Evolutionary conservation across 2,329 filamentous ascomycete species (phyloP), one percentile per base, ranked within the genome.

Genomic region (Trichoderma atrobrunneum): DNA sequence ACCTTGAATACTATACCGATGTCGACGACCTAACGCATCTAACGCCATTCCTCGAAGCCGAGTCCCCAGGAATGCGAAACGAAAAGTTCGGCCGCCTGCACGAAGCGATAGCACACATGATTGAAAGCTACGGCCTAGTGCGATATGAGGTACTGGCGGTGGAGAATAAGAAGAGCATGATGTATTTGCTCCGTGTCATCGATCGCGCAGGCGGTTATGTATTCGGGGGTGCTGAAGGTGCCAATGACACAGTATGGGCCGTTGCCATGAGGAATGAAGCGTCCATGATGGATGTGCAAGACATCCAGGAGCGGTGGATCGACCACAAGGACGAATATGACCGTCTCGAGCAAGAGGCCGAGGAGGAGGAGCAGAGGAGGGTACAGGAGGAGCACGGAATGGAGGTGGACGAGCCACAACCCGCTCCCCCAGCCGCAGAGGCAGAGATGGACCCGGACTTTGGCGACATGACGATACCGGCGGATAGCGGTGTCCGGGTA

Each of bases 121-220:
- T 99, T 43, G 93, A 97, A 78, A 93, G 92, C 78, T 98, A 98
- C 80, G 92, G 92, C 0, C 87, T 99, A 5, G 94, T 99, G 2
- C 90, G 90, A 0, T 99, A 97, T 78, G 95, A 98, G 80, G 97
- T 97, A 0, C 84, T 99, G 34, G 95, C 96, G 0, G 94, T 99
- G 1, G 96, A 99, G 82, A 96, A 99, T 79, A 98, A 97, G 81
- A 93, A 92, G 82, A 97, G 93, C 79, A 98, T 99, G 94, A 97
- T 97, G 89, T 91, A 93, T 76, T 85, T 99, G 5, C 84, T 99
- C 66, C 90, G 92, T 60, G 91, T 95, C 1, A 95, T 99, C 78
- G 96, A 99, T 80, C 89, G 96, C 56, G 95, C 96, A 0, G 92
- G 93, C 11, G 96, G 96, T 0, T 98, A 98, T 82, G 92, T 94